phyloP scores from a whole-genome alignment of 208 protist genomes.

The Crithidia fasciculata region DNA sequence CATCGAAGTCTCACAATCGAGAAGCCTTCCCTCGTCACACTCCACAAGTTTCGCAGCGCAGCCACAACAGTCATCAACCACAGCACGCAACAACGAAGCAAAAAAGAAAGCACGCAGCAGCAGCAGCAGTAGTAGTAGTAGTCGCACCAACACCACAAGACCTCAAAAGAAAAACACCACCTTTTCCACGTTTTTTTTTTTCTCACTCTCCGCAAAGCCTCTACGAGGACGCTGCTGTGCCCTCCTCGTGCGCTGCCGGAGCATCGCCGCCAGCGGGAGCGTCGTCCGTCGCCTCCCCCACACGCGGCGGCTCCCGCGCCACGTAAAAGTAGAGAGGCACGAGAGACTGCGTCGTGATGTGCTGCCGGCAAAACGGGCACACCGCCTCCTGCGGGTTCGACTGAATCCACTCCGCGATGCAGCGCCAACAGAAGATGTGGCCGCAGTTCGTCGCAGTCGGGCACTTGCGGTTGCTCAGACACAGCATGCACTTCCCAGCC shows the following conservation, averaged over 20 bases:
- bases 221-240: background rate
- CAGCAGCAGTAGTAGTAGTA: no score
- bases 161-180: no score
- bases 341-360: slow-evolving; percentile 73
- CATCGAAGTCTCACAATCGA: no score
- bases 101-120: no score
- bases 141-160: no score
- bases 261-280: background rate
- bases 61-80: no score
- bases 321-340: slow-evolving; percentile 89
- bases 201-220: background rate
- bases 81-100: no score
- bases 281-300: slow-evolving; percentile 28
- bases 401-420: slow-evolving; percentile 85
- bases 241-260: background rate
- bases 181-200: background rate
- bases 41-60: no score
- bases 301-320: slow-evolving; percentile 52
- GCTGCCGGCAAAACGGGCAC: slow-evolving; percentile 89
- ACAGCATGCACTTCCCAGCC: slow-evolving; percentile 87
- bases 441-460: slow-evolving; percentile 84
- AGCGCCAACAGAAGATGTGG: slow-evolving; percentile 91
- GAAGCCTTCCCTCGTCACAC: no score
- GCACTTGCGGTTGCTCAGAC: slow-evolving; percentile 73
- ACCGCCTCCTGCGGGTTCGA: slow-evolving; percentile 76